Base-by-base conservation (phyloP, 495 filamentous ascomycete genomes). In the Hypoxylon intermedium region DNA sequence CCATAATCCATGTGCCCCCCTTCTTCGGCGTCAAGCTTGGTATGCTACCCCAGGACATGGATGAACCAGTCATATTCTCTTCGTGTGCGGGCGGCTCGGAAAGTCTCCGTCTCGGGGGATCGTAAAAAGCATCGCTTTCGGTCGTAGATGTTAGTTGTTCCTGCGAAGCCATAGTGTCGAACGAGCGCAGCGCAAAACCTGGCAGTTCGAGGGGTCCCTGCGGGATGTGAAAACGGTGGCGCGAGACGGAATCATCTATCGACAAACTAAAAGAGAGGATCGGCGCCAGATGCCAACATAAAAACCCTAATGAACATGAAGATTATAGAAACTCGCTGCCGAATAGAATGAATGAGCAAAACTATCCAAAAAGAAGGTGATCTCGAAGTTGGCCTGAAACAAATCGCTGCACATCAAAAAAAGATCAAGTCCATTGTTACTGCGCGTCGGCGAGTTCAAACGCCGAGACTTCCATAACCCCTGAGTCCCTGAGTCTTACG, bases 1-100 rank as follows among this genome's bases (percentile, higher is more conserved):
- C 85, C 6, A 87, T 54, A 5, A 82, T 75, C 41, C 70, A 67
- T 5, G 77, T 47, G n/a, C n/a, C n/a, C 5, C 76, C 77, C 12
- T 79, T 53, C 19, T 45, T 64, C 37, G 40, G 54, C 9, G 23
- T 44, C 12, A 53, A 37, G 20, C 49, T 47, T 15, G 55, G 30
- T 0, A 60, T 60, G 40, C 60, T 65, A 9, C 48, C 51, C 46
- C 58, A 52, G 20, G 54, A 47, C 23, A 24, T 49, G 42, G 36
- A 48, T 15, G 50, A 45, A 12, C 46, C 54, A 26, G 57, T 9
- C 11, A 53, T 18, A 19, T 47, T 19, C 26, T 60, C 60, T 11
- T 34, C 42, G 9, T 36, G 47, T 6, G 50, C 31, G 40, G 40
- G 63, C 6, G 37, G 45, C 54, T 57, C 67, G 46, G 68, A 76